Conservation (phyloP, 1,284 basidiomycete genomes). For the Microbotryum silenes-acaulis region DNA sequence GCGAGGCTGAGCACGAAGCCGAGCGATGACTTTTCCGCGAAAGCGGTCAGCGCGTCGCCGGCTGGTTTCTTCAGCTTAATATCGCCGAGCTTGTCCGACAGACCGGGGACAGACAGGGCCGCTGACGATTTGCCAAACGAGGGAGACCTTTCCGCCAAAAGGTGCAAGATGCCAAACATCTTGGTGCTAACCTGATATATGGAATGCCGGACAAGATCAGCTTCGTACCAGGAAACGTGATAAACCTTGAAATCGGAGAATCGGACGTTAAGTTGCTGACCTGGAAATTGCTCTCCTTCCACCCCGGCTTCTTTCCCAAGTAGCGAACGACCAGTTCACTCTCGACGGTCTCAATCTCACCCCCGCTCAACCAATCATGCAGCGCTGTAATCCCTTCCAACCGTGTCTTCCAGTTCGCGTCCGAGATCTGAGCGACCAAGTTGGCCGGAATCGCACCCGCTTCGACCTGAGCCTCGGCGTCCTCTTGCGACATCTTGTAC, state of each 20-base stretch:
- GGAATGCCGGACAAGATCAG: constrained; percentile 2
- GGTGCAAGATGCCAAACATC: constrained; percentile 65
- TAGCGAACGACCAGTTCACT: constrained; percentile 86
- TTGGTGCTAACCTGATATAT: constrained; percentile 71
- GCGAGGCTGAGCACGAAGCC: constrained; percentile 85
- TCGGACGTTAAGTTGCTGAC: constrained; percentile 43
- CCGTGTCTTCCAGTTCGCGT: constrained; percentile 88
- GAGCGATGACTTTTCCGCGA: constrained; percentile 86
- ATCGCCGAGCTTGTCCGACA: constrained; percentile 93
- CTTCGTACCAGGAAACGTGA: background rate
- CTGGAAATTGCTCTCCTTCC: constrained; percentile 98
- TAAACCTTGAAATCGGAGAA: background rate
- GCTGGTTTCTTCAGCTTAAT: constrained; percentile 94
- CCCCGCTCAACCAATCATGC: constrained; percentile 68
- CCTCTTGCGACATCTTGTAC: constrained; percentile 83
- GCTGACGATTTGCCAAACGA: constrained; percentile 79
- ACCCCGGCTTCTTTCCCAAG: constrained; percentile 78
- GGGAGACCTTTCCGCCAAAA: constrained; percentile 69
- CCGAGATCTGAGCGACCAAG: constrained; percentile 65
- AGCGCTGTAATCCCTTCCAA: constrained; percentile 81
- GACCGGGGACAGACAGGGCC: constrained; percentile 72
- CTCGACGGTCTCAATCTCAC: constrained; percentile 59
- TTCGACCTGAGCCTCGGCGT: constrained; percentile 58
- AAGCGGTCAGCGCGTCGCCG: constrained; percentile 72
- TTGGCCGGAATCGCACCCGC: constrained; percentile 54